Evolutionary conservation across 2,329 filamentous ascomycete genomes (phyloP).

Genomic region (Ophiostoma pallidulum): DNA sequence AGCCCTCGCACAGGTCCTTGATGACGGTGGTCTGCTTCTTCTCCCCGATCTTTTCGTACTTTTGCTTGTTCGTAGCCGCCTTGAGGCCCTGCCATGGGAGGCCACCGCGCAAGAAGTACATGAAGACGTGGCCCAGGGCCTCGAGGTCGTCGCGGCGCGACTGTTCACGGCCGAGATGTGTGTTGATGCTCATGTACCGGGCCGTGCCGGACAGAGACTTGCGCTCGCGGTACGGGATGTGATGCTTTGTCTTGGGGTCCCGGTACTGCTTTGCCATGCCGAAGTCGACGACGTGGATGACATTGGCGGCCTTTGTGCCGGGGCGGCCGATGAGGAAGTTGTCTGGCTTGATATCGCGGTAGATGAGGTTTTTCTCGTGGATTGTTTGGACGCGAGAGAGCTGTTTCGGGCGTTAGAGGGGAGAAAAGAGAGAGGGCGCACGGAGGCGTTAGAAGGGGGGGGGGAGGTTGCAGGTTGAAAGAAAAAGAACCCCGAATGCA

Average conservation of each 20-base stretch:
- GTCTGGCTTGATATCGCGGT: conserved; percentile 98
- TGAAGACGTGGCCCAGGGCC: conserved; percentile 67
- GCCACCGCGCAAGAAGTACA: conserved; percentile 64
- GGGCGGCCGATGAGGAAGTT: conserved; percentile 96
- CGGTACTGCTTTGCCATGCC: conserved; percentile 99
- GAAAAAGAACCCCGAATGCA: too few species aligned
- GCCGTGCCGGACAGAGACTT: conserved; percentile 96
- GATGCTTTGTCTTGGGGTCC: conserved; percentile 97
- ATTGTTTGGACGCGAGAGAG: conserved; percentile 86
- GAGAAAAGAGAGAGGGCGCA: not conserved
- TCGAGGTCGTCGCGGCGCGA: conserved; percentile 93
- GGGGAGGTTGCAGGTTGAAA: too few species aligned
- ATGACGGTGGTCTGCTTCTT: conserved; percentile 98
- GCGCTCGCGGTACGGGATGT: conserved; percentile 93
- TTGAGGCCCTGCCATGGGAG: conserved; percentile 65
- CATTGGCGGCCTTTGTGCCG: conserved; percentile 87
- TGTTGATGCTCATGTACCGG: conserved; percentile 99
- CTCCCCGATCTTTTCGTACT: conserved; percentile 99
- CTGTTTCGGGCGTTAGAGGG: conserved; percentile 30
- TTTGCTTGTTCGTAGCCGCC: conserved; percentile 77
- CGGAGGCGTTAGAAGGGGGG: too few species aligned
- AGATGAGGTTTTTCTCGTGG: conserved; percentile 98
- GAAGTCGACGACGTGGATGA: conserved; percentile 98
- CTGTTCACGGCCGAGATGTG: conserved; percentile 90
- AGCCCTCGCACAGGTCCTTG: conserved; percentile 93